These are phyloP conservation scores for Setomelanomma holmii DNA, from an alignment of 2,329 filamentous ascomycete genomes.

Conservation along the genomic window DNA sequence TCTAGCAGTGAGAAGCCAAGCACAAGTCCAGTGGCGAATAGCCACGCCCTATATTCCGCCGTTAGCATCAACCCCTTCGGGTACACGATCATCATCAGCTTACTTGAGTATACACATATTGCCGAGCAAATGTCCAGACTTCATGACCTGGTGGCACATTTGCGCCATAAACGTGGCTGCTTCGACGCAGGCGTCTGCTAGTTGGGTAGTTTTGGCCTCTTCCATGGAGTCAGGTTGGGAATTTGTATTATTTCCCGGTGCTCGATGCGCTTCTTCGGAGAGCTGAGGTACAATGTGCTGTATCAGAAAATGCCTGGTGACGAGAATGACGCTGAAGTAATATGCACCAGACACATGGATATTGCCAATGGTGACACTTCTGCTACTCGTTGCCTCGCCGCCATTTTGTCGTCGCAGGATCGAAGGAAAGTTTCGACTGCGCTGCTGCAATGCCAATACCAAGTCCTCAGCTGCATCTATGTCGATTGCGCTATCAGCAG, in stretches of 20 bases:
- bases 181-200: constrained; percentile 63
- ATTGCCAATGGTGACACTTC: constrained; percentile 55
- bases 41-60: constrained; percentile 56
- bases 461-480: constrained; percentile 17
- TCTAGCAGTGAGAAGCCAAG: constrained; percentile 65
- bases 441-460: constrained; percentile 43
- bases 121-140: constrained; percentile 54
- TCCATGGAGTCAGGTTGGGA: constrained; percentile 29
- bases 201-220: constrained; percentile 36
- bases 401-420: constrained; percentile 29
- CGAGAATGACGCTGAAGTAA: constrained; percentile 65
- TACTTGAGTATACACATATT: constrained; percentile 69
- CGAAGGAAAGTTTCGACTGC: constrained; percentile 56
- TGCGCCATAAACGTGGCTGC: constrained; percentile 64
- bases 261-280: constrained; percentile 17
- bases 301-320: constrained; percentile 64
- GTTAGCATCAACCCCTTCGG: no score
- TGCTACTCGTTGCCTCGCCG: constrained; percentile 21
- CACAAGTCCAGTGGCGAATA: constrained; percentile 65
- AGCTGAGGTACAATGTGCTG: constrained; percentile 52
- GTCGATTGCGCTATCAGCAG: constrained; percentile 10
- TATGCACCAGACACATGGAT: constrained; percentile 65
- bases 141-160: constrained; percentile 59
- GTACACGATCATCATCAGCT: no score
- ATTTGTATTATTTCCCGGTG: constrained; percentile 11